phyloP scores from a whole-genome alignment of 495 filamentous ascomycete species.

The Trichocladium antarcticum region DNA sequence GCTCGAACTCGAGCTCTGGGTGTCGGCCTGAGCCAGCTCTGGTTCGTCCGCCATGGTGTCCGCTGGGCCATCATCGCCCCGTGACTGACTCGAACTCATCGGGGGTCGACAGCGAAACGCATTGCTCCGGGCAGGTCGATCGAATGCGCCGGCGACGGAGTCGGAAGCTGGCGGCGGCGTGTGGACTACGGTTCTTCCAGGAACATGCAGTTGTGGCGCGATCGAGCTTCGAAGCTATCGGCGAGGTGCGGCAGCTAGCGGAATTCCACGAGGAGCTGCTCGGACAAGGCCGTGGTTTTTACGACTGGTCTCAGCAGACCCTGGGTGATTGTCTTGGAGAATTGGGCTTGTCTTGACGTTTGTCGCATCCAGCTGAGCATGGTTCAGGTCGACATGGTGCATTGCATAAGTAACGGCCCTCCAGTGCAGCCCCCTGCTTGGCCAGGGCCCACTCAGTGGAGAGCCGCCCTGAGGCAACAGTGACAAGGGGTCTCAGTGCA shows the following conservation, averaged over 20 bases:
- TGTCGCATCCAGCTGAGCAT: constrained; percentile 2
- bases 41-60: constrained; percentile 33
- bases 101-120: constrained; percentile 24
- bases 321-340: neutral
- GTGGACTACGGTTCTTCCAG: neutral
- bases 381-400: constrained; percentile 1
- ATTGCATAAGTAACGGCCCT: constrained; percentile 18
- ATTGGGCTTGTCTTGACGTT: neutral
- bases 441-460: too few relatives aligned
- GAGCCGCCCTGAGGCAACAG: too few relatives aligned
- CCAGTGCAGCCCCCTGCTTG: neutral
- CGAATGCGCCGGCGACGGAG: neutral
- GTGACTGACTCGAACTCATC: constrained; percentile 42
- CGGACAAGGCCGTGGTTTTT: too few relatives aligned
- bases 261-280: too few relatives aligned
- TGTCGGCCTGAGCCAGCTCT: constrained; percentile 25
- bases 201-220: neutral
- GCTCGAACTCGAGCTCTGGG: constrained; percentile 27
- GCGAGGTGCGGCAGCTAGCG: neutral
- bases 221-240: neutral
- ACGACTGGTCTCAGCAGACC: too few relatives aligned
- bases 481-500: neutral
- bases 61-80: constrained; percentile 37
- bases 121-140: constrained; percentile 20
- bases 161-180: neutral